These are phyloP conservation scores for Seiridium unicorne DNA, from an alignment of 2,329 filamentous ascomycete genomes.

Conservation along the genomic window DNA sequence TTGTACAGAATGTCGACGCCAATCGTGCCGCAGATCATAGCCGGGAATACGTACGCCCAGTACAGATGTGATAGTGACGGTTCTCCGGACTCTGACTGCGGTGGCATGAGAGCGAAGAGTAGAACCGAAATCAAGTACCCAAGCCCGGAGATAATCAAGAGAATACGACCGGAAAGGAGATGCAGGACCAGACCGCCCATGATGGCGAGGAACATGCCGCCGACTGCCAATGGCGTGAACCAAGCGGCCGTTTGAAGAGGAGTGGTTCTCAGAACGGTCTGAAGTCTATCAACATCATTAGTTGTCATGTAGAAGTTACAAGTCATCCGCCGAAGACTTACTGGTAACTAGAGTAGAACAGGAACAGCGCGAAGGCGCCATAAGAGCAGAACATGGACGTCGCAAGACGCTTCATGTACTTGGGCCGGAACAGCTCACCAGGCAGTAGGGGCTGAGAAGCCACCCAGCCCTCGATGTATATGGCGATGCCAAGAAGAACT, in stretches of 20 bases:
- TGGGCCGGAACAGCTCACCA: constrained; percentile 65
- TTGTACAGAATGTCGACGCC: constrained; percentile 76
- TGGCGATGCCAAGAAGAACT: constrained; percentile 55
- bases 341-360: constrained; percentile 63
- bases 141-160: constrained; percentile 60
- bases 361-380: constrained; percentile 65
- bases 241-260: constrained; percentile 66
- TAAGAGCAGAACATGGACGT: constrained; percentile 64
- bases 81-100: constrained; percentile 39
- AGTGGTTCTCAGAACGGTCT: constrained; percentile 55
- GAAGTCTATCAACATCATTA: constrained; percentile 43
- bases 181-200: constrained; percentile 67
- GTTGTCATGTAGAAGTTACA: background rate
- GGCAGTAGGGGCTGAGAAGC: constrained; percentile 68
- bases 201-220: constrained; percentile 64
- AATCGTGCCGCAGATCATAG: constrained; percentile 67
- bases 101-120: constrained; percentile 63
- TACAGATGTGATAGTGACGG: constrained; percentile 45
- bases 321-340: constrained; percentile 14
- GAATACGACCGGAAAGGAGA: constrained; percentile 58
- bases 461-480: constrained; percentile 73
- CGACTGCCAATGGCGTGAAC: constrained; percentile 66
- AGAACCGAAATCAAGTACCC: constrained; percentile 59
- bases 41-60: constrained; percentile 74
- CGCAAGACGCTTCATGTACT: constrained; percentile 65